These are phyloP conservation scores for Lithocarpus polystachyus DNA, from an alignment of 306 rosid species.

Conservation along the genomic window DNA sequence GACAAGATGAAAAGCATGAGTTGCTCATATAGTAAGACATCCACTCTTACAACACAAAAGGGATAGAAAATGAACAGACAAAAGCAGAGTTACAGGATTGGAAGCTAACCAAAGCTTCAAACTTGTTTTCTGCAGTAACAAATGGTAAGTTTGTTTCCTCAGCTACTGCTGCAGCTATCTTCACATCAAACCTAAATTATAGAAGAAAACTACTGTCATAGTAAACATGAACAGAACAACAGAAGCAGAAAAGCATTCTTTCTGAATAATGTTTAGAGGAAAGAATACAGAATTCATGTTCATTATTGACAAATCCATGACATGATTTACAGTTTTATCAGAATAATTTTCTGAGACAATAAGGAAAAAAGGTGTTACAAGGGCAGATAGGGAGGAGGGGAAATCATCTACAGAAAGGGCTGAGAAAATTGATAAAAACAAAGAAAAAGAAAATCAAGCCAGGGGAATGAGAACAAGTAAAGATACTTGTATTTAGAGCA, in stretches of 20 bases:
- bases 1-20: slow-evolving; percentile 16
- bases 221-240: neutral
- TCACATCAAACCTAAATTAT: slow-evolving; percentile 73
- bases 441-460: neutral
- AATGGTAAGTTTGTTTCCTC: slow-evolving; percentile 86
- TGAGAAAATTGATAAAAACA: neutral
- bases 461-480: slow-evolving; percentile 12
- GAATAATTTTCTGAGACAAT: neutral
- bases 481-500: neutral
- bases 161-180: slow-evolving; percentile 94
- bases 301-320: neutral
- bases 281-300: neutral
- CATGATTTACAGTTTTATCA: neutral
- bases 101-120: slow-evolving; percentile 94
- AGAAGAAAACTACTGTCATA: slow-evolving; percentile 16
- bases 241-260: slow-evolving; percentile 1
- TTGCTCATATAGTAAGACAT: slow-evolving; percentile 12
- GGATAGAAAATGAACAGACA: neutral
- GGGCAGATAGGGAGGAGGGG: no score
- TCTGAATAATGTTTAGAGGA: neutral
- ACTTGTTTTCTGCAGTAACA: slow-evolving; percentile 94
- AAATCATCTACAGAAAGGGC: neutral
- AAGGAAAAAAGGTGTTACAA: neutral
- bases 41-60: neutral
- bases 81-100: slow-evolving; percentile 3